Conservation (phyloP, 345 rosid genomes). For the Rubroshorea leprosula region DNA sequence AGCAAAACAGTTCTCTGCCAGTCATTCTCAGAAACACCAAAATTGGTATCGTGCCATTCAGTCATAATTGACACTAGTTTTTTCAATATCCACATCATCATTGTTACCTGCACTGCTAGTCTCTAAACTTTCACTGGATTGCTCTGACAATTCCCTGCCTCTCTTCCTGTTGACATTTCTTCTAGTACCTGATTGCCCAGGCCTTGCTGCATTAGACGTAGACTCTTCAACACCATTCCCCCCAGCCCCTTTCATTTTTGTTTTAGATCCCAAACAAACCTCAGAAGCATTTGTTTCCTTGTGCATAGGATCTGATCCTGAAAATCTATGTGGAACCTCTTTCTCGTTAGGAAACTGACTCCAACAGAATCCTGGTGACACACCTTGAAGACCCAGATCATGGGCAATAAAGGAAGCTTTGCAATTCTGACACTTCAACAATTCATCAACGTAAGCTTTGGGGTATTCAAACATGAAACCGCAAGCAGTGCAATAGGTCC, state of each 20-base stretch:
- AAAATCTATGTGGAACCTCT: conserved; percentile 22
- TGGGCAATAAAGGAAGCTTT: conserved; percentile 39
- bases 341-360: conserved; percentile 21
- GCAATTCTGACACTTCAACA: conserved; percentile 52
- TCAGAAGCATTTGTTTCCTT: conserved; percentile 20
- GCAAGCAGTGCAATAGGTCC: conserved; percentile 65
- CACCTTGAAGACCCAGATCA: conserved; percentile 32
- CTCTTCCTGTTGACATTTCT: conserved; percentile 31
- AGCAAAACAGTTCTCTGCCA: conserved; percentile 45
- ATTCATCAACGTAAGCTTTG: conserved; percentile 28
- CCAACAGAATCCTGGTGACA: conserved; percentile 24
- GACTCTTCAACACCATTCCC: conserved; percentile 22
- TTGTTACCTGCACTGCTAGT: conserved; percentile 13
- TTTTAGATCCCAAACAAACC: conserved; percentile 20
- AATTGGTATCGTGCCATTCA: conserved; percentile 64
- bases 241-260: conserved; percentile 27
- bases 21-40: conserved; percentile 53
- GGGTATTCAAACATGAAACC: conserved; percentile 35
- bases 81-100: conserved; percentile 21
- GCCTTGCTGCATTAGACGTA: conserved; percentile 19
- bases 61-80: conserved; percentile 17
- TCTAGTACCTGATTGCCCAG: conserved; percentile 17
- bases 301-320: conserved; percentile 12
- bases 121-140: conserved; percentile 35
- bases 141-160: conserved; percentile 25